Percentiles rank a stretch among this genome's conserved stretches.
Evolutionary conservation across 352 stramenopile genomes (phyloP).

Genomic region (Globisporangium okanoganense): DNA sequence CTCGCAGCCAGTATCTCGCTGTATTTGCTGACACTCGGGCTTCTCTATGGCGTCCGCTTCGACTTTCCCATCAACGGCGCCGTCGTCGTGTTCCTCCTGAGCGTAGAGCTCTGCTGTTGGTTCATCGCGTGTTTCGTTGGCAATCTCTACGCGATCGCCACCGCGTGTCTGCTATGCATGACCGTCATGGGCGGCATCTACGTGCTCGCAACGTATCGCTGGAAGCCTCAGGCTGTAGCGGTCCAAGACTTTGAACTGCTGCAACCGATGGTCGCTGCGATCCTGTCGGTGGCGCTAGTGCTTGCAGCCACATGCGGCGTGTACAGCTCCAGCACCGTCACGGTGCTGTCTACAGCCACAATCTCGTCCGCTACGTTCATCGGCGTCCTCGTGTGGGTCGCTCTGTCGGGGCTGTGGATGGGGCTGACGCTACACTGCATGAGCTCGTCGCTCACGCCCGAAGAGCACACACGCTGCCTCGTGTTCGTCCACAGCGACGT

Average conservation of each 20-base stretch:
- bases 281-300: not conserved
- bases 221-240: not conserved
- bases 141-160: constrained; percentile 1
- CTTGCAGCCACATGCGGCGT: not conserved
- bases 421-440: constrained; percentile 11
- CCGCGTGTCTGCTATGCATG: not conserved
- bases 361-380: not conserved
- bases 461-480: constrained; percentile 10
- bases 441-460: constrained; percentile 7
- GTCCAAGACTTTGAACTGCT: constrained; percentile 5
- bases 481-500: constrained; percentile 11
- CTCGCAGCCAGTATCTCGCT: not conserved
- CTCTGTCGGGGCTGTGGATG: constrained; percentile 4
- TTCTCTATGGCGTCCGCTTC: constrained; percentile 22
- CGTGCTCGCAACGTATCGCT: not conserved
- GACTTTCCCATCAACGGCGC: constrained; percentile 16
- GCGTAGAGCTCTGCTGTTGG: constrained; percentile 3
- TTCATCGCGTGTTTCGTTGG: not conserved
- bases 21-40: constrained; percentile 13
- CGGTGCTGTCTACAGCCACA: not conserved
- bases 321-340: not conserved
- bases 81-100: constrained; percentile 12
- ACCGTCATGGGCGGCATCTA: constrained; percentile 1
- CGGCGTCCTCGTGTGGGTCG: not conserved
- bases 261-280: constrained; percentile 5